These are phyloP conservation scores for Saccharum hybrid DNA, from an alignment of 202 grass and related monocot genomes.

Conservation along the genomic window DNA sequence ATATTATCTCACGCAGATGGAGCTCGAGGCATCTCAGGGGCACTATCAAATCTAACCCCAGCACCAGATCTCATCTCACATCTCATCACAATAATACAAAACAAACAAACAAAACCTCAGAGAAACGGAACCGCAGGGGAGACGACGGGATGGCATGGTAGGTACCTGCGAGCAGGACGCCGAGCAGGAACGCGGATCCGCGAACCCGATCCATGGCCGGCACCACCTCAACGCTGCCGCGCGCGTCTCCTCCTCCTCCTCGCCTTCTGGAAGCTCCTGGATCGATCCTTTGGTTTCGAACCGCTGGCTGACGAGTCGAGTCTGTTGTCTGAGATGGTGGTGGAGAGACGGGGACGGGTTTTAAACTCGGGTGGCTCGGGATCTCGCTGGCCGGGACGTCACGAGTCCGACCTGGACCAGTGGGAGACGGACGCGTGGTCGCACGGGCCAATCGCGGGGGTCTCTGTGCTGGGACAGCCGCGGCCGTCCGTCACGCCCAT, in stretches of 20 bases:
- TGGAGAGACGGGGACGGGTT: not conserved
- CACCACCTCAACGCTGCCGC: not conserved
- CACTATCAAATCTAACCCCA: not conserved
- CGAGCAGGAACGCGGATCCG: slow-evolving; percentile 58
- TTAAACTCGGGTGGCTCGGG: slow-evolving; percentile 33
- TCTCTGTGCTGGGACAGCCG: slow-evolving; percentile 47
- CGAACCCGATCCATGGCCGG: slow-evolving; percentile 59
- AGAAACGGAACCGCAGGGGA: not conserved
- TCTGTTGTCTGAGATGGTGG: not conserved
- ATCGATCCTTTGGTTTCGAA: not conserved
- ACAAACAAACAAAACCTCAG: not conserved
- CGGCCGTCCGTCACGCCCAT: slow-evolving; percentile 42
- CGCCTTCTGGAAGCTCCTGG: not conserved
- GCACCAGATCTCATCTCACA: slow-evolving; percentile 15
- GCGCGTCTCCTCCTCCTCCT: not conserved
- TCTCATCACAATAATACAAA: not conserved
- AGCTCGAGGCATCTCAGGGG: not conserved
- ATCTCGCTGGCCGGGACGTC: slow-evolving; percentile 52
- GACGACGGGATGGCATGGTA: not conserved
- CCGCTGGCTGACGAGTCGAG: not conserved
- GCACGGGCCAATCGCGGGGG: slow-evolving; percentile 40
- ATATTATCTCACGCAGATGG: not conserved
- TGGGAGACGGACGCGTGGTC: not conserved
- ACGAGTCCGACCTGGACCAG: slow-evolving; percentile 50
- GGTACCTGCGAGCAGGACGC: slow-evolving; percentile 72